phyloP scores from a whole-genome alignment of 257 asterid genomes.

The Solanum ahanhuiri region DNA sequence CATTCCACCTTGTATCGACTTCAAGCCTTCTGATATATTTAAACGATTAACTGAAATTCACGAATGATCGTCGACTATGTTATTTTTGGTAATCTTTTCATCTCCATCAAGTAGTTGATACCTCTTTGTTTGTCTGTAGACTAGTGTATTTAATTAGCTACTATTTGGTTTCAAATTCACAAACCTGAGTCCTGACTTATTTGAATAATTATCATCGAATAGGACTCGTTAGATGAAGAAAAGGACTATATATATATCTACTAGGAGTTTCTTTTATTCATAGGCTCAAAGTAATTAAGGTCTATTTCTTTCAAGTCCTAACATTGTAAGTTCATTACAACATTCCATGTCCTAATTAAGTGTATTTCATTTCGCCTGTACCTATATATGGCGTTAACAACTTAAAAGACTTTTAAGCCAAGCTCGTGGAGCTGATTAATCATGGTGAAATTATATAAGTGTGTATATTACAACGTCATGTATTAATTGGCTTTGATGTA shows the following conservation, averaged over 20 bases:
- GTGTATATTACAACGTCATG: not conserved
- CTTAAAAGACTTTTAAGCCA: not conserved
- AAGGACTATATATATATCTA: not conserved
- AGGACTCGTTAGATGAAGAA: not conserved
- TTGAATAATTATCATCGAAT: not conserved
- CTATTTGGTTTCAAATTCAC: not conserved
- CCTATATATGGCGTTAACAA: no score
- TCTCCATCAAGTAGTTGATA: not conserved
- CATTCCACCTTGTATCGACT: not conserved
- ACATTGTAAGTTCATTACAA: not conserved
- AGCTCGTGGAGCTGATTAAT: not conserved
- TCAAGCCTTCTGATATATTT: no score
- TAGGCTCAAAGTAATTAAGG: not conserved
- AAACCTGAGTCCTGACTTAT: not conserved
- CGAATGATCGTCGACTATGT: not conserved
- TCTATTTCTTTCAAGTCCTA: no score
- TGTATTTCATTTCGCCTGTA: not conserved
- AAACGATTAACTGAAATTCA: no score
- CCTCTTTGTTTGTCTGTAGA: no score
- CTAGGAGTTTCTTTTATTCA: not conserved
- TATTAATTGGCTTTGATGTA: no score
- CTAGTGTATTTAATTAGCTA: no score
- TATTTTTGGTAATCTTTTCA: not conserved
- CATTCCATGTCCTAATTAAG: not conserved
- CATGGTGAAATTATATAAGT: not conserved